Conservation (phyloP, 108 stramenopile genomes). For the Epipyxis sp. region DNA sequence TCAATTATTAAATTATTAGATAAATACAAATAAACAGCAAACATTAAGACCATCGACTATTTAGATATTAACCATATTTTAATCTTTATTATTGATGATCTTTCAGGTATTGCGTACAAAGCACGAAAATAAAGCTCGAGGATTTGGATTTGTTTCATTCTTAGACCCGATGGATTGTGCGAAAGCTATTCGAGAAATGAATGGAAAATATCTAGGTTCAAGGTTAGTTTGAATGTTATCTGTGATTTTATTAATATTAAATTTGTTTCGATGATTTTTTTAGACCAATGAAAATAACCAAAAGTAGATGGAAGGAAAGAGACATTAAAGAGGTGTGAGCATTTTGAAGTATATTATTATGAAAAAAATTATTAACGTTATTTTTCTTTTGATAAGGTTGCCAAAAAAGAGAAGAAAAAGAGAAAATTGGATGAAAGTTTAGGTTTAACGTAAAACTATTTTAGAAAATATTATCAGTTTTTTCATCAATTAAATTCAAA, state of each 20-base stretch:
- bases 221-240: conserved; percentile 3
- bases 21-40: too few species aligned
- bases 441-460: too few species aligned
- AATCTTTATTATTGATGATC: too few species aligned
- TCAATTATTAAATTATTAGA: too few species aligned
- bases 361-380: not conserved
- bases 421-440: conserved; percentile 30
- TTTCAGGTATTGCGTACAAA: too few species aligned
- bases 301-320: conserved; percentile 87
- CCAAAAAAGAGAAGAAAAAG: conserved; percentile 65
- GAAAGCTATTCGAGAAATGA: conserved; percentile 86
- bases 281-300: conserved; percentile 84
- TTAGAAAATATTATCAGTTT: too few species aligned
- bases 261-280: not conserved
- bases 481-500: too few species aligned
- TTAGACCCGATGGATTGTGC: conserved; percentile 86
- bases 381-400: not conserved
- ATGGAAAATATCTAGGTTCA: conserved; percentile 83
- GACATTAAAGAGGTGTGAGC: conserved; percentile 70
- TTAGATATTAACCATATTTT: conserved; percentile 6
- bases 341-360: not conserved
- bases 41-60: not conserved
- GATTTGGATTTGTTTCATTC: conserved; percentile 94
- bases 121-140: conserved; percentile 64
- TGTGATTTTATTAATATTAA: not conserved